phyloP scores from a whole-genome alignment of 163 green algal genomes.

The Scenedesmus sp. region DNA sequence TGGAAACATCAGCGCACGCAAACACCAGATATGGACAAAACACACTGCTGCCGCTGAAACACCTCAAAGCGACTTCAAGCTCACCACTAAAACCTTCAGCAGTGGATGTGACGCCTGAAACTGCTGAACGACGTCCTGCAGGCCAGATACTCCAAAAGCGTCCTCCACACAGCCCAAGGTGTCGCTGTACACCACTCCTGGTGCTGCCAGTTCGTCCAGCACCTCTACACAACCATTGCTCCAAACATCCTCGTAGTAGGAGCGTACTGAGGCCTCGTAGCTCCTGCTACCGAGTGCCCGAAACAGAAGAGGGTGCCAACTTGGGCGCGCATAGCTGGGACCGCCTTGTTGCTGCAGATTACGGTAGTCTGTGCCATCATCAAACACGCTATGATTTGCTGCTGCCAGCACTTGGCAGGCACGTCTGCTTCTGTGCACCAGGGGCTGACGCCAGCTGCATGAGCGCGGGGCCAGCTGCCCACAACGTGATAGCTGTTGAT shows the following conservation, averaged over 20 bases:
- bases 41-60: not conserved
- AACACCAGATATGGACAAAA: not conserved
- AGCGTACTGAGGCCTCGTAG: not conserved
- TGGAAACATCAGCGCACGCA: not conserved
- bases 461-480: not conserved
- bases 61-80: not conserved
- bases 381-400: not conserved
- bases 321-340: not conserved
- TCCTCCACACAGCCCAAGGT: slow-evolving; percentile 1
- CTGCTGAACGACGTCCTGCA: not conserved
- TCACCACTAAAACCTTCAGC: not conserved
- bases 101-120: slow-evolving; percentile 39
- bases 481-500: not conserved
- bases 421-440: not conserved
- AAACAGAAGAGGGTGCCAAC: slow-evolving; percentile 7
- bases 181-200: slow-evolving; percentile 32
- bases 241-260: slow-evolving; percentile 40
- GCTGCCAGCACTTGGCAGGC: not conserved
- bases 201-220: slow-evolving; percentile 26
- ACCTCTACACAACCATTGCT: slow-evolving; percentile 16
- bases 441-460: slow-evolving; percentile 9
- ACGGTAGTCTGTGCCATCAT: not conserved
- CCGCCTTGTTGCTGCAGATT: not conserved
- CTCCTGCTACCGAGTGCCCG: not conserved
- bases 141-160: not conserved